A percentile compares a stretch with the other conserved stretches of the same genome.
phyloP scores from a whole-genome alignment of 2,329 filamentous ascomycete genomes.

The Ophiostoma ulmi region DNA sequence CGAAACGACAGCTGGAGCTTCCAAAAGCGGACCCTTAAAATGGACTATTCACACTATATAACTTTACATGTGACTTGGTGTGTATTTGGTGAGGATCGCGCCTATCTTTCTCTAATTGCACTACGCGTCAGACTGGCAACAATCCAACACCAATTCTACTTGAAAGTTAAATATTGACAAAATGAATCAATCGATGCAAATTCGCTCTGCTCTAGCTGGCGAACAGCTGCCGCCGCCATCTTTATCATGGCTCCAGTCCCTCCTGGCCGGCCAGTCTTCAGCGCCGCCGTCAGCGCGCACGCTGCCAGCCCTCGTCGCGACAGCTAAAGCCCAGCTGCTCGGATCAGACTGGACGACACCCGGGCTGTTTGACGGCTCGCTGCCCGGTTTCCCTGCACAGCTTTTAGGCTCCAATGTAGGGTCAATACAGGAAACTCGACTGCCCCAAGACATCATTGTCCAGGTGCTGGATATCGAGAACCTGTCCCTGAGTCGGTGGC shows the following conservation, averaged over 20 bases:
- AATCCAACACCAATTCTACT: no score
- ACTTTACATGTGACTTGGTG: slow-evolving; percentile 19
- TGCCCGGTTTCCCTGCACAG: slow-evolving; percentile 46
- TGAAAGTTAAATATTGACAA: not conserved
- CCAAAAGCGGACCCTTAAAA: not conserved
- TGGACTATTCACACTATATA: not conserved
- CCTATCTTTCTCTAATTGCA: not conserved
- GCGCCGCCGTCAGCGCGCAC: slow-evolving; percentile 36
- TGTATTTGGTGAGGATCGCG: slow-evolving; percentile 14
- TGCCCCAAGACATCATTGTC: slow-evolving; percentile 62
- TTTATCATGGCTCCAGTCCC: slow-evolving; percentile 56
- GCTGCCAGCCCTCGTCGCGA: slow-evolving; percentile 67
- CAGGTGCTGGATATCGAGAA: slow-evolving; percentile 87
- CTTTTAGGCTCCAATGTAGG: slow-evolving; percentile 30
- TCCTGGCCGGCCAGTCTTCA: slow-evolving; percentile 45
- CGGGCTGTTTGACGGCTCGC: slow-evolving; percentile 41
- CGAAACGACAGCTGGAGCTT: not conserved
- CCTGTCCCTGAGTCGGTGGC: slow-evolving; percentile 72
- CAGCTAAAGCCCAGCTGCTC: slow-evolving; percentile 74
- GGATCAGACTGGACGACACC: slow-evolving; percentile 68
- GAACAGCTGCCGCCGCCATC: slow-evolving; percentile 50
- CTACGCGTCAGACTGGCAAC: not conserved
- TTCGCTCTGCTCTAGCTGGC: slow-evolving; percentile 46
- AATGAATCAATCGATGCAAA: slow-evolving; percentile 44
- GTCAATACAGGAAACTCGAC: slow-evolving; percentile 47